These are phyloP conservation scores for Ganoderma sp. DNA, from an alignment of 1,284 basidiomycete genomes.

Conservation along the genomic window DNA sequence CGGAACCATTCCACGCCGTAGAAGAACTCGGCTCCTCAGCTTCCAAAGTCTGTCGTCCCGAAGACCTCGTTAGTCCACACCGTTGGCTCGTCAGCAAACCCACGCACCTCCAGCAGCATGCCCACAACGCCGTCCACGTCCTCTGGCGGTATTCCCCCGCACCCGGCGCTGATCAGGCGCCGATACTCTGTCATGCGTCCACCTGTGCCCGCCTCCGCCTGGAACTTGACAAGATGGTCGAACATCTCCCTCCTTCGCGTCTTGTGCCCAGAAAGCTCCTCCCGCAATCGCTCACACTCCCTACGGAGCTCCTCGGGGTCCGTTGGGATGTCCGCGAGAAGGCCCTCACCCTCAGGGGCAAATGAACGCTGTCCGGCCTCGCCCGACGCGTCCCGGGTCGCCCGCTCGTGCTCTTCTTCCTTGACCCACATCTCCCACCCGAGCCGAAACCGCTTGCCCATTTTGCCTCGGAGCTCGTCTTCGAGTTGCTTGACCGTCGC, in stretches of 20 bases:
- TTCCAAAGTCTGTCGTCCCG: constrained; percentile 63
- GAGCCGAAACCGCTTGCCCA: constrained; percentile 81
- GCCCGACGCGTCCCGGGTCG: constrained; percentile 60
- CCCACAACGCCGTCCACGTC: constrained; percentile 87
- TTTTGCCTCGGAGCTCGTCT: constrained; percentile 70
- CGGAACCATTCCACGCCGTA: constrained; percentile 44
- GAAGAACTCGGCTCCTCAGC: constrained; percentile 65
- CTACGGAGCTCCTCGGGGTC: constrained; percentile 62
- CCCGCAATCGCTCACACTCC: constrained; percentile 65
- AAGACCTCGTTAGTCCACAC: constrained; percentile 14
- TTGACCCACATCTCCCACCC: constrained; percentile 94
- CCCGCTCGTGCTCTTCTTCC: constrained; percentile 78
- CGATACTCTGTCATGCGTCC: constrained; percentile 89
- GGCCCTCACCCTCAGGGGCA: constrained; percentile 57
- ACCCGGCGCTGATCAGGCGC: constrained; percentile 84
- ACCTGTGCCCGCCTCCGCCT: constrained; percentile 88
- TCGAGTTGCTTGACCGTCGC: constrained; percentile 69
- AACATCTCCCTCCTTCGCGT: constrained; percentile 75
- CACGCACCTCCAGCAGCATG: constrained; percentile 80
- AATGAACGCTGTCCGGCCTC: constrained; percentile 58
- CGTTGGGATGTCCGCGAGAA: constrained; percentile 60
- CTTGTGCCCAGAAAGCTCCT: constrained; percentile 68
- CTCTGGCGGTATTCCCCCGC: constrained; percentile 82
- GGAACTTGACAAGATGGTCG: constrained; percentile 76
- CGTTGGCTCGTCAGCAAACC: neutral